Percentiles rank a stretch among this genome's conserved stretches.
Evolutionary conservation across 1,139 yeast species (phyloP).

Genomic region (Kurtzmaniella natalensis): DNA sequence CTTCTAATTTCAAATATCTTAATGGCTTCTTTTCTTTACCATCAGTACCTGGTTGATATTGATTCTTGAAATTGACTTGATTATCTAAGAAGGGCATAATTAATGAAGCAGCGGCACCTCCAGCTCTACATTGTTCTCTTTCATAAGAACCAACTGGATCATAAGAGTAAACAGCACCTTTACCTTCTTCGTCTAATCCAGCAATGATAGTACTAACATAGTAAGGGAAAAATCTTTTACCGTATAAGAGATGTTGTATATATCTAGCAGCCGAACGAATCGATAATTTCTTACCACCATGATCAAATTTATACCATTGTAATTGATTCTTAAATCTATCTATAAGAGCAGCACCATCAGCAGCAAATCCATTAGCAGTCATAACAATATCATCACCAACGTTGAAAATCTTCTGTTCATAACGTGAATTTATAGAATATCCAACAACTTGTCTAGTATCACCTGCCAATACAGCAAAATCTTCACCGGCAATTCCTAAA

Average conservation of each 20-base stretch:
- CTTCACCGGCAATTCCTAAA: conserved; percentile 95
- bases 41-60: conserved; percentile 71
- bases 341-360: conserved; percentile 86
- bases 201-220: conserved; percentile 94
- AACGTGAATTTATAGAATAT: conserved; percentile 87
- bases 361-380: conserved; percentile 95
- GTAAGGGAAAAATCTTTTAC: conserved; percentile 94
- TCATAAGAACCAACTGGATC: conserved; percentile 98
- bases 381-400: conserved; percentile 86
- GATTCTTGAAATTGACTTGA: conserved; percentile 94
- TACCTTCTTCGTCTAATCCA: conserved; percentile 91
- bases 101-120: conserved; percentile 94
- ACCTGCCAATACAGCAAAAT: conserved; percentile 94
- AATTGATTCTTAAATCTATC: conserved; percentile 71
- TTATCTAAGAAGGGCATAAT: conserved; percentile 97
- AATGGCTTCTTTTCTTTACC: conserved; percentile 60
- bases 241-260: conserved; percentile 85
- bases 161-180: conserved; percentile 91
- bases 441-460: conserved; percentile 97
- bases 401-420: conserved; percentile 85
- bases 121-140: conserved; percentile 95
- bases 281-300: conserved; percentile 64
- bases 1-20: conserved; percentile 69
- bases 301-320: conserved; percentile 93
- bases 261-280: conserved; percentile 81